Conservation (phyloP, 208 protist species). For the Spongospora subterranea region DNA sequence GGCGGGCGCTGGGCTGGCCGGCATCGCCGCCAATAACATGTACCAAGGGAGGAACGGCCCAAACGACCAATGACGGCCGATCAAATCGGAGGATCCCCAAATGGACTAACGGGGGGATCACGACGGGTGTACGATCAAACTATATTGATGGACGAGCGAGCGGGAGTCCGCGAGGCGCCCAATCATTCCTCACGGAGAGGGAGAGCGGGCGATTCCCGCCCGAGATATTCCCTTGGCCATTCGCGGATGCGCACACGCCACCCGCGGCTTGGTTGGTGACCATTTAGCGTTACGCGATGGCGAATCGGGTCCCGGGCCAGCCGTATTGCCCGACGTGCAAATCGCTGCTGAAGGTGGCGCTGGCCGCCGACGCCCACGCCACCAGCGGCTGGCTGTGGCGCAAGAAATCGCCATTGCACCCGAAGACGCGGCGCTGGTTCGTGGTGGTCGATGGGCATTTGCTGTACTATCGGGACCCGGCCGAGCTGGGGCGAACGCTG, state of each 20-base stretch:
- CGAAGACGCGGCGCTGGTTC: conserved; percentile 5
- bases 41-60: neutral
- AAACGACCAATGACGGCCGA: neutral
- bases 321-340: conserved; percentile 38
- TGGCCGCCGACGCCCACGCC: neutral
- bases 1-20: neutral
- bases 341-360: neutral
- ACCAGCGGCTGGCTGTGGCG: neutral
- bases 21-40: neutral
- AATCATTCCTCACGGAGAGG: neutral
- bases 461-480: neutral
- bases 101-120: no score
- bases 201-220: neutral
- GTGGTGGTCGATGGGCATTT: conserved; percentile 1
- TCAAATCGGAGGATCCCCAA: neutral
- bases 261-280: neutral
- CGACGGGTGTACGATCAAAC: no score
- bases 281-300: neutral
- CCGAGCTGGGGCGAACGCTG: neutral
- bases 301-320: neutral
- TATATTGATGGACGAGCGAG: no score
- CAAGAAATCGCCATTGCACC: conserved; percentile 4
- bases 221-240: neutral
- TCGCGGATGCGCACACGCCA: neutral
- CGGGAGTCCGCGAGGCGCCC: no score